A percentile compares a stretch with the other conserved stretches of the same genome.
Conservation (phyloP, 306 rosid genomes). For the Casuarina glauca region DNA sequence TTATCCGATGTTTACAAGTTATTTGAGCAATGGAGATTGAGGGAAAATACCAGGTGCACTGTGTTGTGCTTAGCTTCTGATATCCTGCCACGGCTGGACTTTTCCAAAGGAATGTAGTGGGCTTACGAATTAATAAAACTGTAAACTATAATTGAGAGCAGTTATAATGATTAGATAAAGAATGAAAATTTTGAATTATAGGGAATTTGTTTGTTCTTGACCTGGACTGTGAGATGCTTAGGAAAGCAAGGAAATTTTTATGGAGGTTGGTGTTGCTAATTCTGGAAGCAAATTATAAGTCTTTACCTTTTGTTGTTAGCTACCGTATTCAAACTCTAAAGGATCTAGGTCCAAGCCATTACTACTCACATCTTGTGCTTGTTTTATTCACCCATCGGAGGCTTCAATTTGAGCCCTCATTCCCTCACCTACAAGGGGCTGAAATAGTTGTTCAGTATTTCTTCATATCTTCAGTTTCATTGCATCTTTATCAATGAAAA, state of each 20-base stretch:
- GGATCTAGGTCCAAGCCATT: neutral
- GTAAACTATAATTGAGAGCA: neutral
- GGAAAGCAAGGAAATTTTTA: neutral
- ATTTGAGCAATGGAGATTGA: neutral
- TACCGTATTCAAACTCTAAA: neutral
- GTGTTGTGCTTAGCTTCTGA: too few species aligned
- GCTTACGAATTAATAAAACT: neutral
- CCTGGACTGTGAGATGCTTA: neutral
- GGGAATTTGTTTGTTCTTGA: neutral
- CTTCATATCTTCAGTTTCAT: too few species aligned
- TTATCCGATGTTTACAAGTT: neutral
- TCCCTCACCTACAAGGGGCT: conserved; percentile 5
- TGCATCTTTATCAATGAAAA: neutral
- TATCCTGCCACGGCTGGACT: too few species aligned
- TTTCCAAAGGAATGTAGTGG: neutral
- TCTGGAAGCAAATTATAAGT: neutral
- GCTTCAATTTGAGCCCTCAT: neutral
- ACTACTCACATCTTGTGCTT: neutral
- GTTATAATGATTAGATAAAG: neutral
- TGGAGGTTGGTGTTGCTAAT: neutral
- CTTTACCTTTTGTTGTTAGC: neutral
- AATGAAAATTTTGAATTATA: neutral
- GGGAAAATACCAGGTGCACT: too few species aligned
- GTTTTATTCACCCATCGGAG: neutral
- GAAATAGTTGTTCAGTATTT: neutral